A percentile compares a stretch with the other conserved stretches of the same genome.
These are phyloP conservation scores for Coelastrella sp. DNA, from an alignment of 139 green algal species.

Conservation along the genomic window DNA sequence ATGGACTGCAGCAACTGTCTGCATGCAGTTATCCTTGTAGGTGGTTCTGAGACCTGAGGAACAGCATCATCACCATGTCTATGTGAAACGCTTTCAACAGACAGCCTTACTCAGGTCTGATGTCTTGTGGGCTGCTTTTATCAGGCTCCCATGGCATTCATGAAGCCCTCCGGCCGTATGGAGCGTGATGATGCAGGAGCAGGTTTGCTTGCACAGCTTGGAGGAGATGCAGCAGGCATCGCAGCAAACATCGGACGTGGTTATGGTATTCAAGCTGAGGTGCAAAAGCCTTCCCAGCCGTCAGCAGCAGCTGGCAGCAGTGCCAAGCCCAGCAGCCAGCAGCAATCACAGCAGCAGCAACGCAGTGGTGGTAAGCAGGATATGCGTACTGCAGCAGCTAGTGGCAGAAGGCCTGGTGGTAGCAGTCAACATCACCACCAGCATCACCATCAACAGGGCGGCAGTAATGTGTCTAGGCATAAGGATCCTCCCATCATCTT, in stretches of 20 bases:
- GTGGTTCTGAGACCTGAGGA: no score
- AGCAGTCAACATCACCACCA: no score
- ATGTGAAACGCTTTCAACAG: no score
- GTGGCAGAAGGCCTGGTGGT: background rate
- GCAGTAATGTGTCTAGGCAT: slow-evolving; percentile 1
- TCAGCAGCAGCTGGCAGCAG: slow-evolving; percentile 40
- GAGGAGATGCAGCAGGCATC: slow-evolving; percentile 17
- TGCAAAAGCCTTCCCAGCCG: slow-evolving; percentile 31
- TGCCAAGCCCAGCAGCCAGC: slow-evolving; percentile 30
- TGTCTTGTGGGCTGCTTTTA: background rate
- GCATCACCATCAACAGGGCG: slow-evolving; percentile 15
- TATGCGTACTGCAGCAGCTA: slow-evolving; percentile 37
- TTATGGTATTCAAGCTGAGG: slow-evolving; percentile 33
- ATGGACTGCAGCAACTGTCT: background rate
- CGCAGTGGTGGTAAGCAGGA: background rate
- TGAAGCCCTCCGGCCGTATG: slow-evolving; percentile 58
- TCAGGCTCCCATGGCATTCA: slow-evolving; percentile 38
- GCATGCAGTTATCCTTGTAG: no score
- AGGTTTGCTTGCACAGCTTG: slow-evolving; percentile 56
- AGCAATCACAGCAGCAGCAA: slow-evolving; percentile 28
- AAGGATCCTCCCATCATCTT: slow-evolving; percentile 64
- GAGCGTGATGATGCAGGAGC: slow-evolving; percentile 51
- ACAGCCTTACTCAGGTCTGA: no score
- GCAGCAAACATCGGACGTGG: slow-evolving; percentile 17
- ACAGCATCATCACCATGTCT: no score